A percentile compares a stretch with the other conserved stretches of the same genome.
phyloP scores from a whole-genome alignment of 1,284 basidiomycete species.

The Abortiporus biennis region DNA sequence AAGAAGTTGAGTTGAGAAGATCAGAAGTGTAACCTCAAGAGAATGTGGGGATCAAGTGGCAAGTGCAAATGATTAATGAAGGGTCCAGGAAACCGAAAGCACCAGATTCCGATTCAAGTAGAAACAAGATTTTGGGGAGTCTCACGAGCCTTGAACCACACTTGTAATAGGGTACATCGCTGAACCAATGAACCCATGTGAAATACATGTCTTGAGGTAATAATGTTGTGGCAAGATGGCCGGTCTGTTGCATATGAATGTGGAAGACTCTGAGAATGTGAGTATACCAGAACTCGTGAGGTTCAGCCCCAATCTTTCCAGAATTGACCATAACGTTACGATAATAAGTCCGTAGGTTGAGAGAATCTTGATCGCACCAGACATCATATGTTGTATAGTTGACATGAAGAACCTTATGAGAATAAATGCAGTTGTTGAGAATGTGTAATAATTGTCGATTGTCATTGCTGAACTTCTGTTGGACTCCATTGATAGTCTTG shows the following conservation, averaged over 20 bases:
- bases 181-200: conserved; percentile 25
- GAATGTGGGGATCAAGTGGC: conserved; percentile 29
- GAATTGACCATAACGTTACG: conserved; percentile 1
- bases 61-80: conserved; percentile 20
- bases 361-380: conserved; percentile 21
- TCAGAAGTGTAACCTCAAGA: conserved; percentile 14
- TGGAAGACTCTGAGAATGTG: conserved; percentile 30
- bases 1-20: conserved; percentile 7
- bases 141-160: conserved; percentile 13
- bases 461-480: neutral
- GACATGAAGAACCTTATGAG: conserved; percentile 14
- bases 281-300: conserved; percentile 30
- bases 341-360: conserved; percentile 21
- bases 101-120: conserved; percentile 9
- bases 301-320: neutral
- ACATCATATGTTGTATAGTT: conserved; percentile 26
- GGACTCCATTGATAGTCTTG: neutral
- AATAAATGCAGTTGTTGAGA: conserved; percentile 14
- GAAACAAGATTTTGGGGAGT: conserved; percentile 21
- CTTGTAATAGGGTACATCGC: conserved; percentile 7
- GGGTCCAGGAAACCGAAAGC: conserved; percentile 22
- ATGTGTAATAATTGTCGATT: conserved; percentile 10
- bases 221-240: conserved; percentile 5
- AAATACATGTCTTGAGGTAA: conserved; percentile 18
- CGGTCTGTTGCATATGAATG: conserved; percentile 12